A percentile compares a stretch with the other conserved stretches of the same genome.
Conservation (phyloP, 257 asterid genomes). For the Ilex aquifolium region DNA sequence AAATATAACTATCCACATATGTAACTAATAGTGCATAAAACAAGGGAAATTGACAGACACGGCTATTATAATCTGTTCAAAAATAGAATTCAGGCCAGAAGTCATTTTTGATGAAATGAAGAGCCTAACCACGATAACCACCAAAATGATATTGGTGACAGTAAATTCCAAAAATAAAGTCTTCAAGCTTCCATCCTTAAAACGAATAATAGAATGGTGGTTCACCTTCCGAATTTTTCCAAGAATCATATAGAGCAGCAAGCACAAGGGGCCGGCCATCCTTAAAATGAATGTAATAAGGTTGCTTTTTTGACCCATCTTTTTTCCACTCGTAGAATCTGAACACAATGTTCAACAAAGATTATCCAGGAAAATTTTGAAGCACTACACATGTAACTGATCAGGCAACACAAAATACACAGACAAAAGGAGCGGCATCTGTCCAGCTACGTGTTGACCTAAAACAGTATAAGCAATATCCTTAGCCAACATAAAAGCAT, state of each 20-base stretch:
- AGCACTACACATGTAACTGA: background rate
- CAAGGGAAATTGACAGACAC: too few species aligned
- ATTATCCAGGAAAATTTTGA: conserved; percentile 12
- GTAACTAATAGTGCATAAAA: too few species aligned
- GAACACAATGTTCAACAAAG: conserved; percentile 13
- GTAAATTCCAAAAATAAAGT: too few species aligned
- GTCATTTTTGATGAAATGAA: too few species aligned
- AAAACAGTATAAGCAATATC: too few species aligned
- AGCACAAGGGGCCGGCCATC: conserved; percentile 84
- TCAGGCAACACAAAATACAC: background rate
- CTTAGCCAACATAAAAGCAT: too few species aligned
- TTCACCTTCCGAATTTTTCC: conserved; percentile 81
- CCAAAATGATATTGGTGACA: too few species aligned
- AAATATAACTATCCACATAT: too few species aligned
- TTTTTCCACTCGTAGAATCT: conserved; percentile 98
- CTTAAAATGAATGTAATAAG: conserved; percentile 70
- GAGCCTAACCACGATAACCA: too few species aligned
- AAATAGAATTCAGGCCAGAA: too few species aligned
- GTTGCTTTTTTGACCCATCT: conserved; percentile 85
- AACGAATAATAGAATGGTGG: conserved; percentile 1
- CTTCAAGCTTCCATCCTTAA: background rate
- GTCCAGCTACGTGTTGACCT: too few species aligned
- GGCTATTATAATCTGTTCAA: too few species aligned
- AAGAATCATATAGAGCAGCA: conserved; percentile 87
- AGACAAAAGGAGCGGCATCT: background rate